These are phyloP conservation scores for Fusarium sp. DNA, from an alignment of 2,329 filamentous ascomycete species.

Conservation along the genomic window DNA sequence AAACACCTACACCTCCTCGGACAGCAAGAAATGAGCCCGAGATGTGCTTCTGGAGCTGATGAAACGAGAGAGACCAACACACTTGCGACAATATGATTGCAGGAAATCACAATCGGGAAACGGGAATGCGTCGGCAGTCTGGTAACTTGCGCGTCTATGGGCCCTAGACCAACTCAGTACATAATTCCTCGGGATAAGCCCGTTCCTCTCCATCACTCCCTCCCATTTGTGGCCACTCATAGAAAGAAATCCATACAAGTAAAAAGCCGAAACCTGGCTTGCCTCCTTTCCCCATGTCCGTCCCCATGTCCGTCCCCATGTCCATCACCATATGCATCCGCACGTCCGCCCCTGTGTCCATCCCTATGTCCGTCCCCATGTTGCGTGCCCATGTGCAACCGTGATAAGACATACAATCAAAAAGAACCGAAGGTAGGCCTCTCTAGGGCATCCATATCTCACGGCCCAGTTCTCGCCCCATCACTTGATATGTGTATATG, in stretches of 20 bases:
- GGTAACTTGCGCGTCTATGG: conserved; percentile 23
- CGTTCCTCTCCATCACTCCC: neutral
- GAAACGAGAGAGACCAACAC: neutral
- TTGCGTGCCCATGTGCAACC: neutral
- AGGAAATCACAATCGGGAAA: neutral
- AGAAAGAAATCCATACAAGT: neutral
- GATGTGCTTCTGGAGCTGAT: too few relatives aligned
- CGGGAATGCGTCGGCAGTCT: conserved; percentile 1
- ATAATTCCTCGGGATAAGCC: neutral
- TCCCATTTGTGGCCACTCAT: neutral
- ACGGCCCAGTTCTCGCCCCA: neutral
- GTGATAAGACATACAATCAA: conserved; percentile 1
- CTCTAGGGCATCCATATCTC: neutral
- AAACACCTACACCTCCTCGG: conserved; percentile 9
- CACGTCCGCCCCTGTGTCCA: too few relatives aligned
- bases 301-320: neutral
- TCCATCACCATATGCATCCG: neutral
- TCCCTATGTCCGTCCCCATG: neutral
- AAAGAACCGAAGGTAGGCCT: conserved; percentile 1
- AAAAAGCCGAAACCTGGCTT: neutral
- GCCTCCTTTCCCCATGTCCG: neutral
- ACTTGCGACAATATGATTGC: neutral
- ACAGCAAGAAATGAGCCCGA: conserved; percentile 9
- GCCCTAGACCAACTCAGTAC: conserved; percentile 9
- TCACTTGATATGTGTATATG: conserved; percentile 1